Evolutionary conservation across 2,329 filamentous ascomycete species (phyloP).

Genomic region (Penicillium sp.): DNA sequence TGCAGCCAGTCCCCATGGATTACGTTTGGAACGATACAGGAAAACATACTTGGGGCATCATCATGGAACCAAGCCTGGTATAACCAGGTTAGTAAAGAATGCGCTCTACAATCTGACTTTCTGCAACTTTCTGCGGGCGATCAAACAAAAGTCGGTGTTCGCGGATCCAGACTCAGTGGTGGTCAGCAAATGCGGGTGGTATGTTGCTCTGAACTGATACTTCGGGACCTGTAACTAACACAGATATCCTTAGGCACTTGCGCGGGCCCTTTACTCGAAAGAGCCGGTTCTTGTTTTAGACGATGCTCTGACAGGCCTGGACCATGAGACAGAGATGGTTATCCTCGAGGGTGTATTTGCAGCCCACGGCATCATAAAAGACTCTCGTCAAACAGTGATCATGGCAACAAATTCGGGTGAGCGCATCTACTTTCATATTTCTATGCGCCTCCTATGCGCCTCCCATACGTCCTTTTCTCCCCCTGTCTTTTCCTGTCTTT

Average conservation of each 20-base stretch:
- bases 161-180: constrained; percentile 17
- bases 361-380: constrained; percentile 38
- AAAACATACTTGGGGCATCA: constrained; percentile 16
- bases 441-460: no score
- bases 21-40: constrained; percentile 14
- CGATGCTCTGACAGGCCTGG: constrained; percentile 47
- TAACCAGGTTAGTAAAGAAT: constrained; percentile 9
- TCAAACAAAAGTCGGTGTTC: constrained; percentile 24
- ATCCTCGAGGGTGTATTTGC: constrained; percentile 44
- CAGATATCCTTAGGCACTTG: constrained; percentile 33
- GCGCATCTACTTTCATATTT: no score
- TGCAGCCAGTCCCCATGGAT: constrained; percentile 24
- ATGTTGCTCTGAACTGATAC: background rate
- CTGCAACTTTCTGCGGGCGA: constrained; percentile 21
- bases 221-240: background rate
- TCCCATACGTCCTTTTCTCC: no score
- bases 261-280: constrained; percentile 45
- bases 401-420: constrained; percentile 30
- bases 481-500: no score
- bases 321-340: constrained; percentile 42
- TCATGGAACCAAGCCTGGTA: constrained; percentile 14
- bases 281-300: constrained; percentile 46
- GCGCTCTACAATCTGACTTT: constrained; percentile 12
- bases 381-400: constrained; percentile 34
- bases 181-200: constrained; percentile 28